These are phyloP conservation scores for Podospora conica DNA, from an alignment of 495 filamentous ascomycete species.

Conservation along the genomic window DNA sequence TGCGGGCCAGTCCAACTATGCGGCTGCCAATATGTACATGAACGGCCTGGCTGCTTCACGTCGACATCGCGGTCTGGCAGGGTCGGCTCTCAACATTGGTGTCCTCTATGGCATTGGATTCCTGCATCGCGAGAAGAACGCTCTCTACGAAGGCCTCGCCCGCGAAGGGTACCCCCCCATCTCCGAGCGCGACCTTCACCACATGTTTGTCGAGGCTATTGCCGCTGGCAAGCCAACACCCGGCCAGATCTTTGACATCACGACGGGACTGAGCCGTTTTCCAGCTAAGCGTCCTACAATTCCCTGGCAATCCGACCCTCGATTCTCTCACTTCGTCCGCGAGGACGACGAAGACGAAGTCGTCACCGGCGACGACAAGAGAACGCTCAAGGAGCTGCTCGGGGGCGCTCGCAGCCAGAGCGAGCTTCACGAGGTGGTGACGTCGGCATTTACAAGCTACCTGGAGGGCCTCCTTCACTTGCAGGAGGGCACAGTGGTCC, in stretches of 20 bases:
- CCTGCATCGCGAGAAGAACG: conserved; percentile 41
- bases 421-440: conserved; percentile 20
- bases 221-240: conserved; percentile 29
- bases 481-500: conserved; percentile 19
- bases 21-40: conserved; percentile 52
- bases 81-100: conserved; percentile 50
- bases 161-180: conserved; percentile 46
- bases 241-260: conserved; percentile 26
- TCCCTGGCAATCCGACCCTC: conserved; percentile 37
- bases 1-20: conserved; percentile 49
- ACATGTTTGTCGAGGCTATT: conserved; percentile 55
- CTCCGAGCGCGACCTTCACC: conserved; percentile 54
- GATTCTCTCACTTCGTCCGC: conserved; percentile 33
- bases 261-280: conserved; percentile 36
- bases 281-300: conserved; percentile 18
- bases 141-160: conserved; percentile 36
- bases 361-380: not conserved
- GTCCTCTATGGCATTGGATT: conserved; percentile 53
- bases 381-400: conserved; percentile 24
- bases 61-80: conserved; percentile 27
- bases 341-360: conserved; percentile 13
- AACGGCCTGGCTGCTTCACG: conserved; percentile 38
- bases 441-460: conserved; percentile 19
- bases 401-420: conserved; percentile 7
- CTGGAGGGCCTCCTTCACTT: conserved; percentile 31